phyloP scores from a whole-genome alignment of 2,329 filamentous ascomycete species.

The Aspergillus sp. region DNA sequence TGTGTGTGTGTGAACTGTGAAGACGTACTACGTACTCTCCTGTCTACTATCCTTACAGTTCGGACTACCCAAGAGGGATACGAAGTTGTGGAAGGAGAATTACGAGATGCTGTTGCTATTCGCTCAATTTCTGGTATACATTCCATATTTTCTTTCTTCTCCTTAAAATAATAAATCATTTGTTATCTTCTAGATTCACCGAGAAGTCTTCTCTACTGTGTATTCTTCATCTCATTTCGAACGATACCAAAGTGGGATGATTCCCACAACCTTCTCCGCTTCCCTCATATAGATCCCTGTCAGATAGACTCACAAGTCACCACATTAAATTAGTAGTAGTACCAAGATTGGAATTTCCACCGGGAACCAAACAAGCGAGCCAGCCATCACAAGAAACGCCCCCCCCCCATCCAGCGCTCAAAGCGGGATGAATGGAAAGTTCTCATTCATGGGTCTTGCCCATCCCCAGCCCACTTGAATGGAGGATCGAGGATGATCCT shows the following conservation, averaged over 20 bases:
- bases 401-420: constrained; percentile 8
- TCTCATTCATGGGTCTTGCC: constrained; percentile 1
- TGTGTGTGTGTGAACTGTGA: neutral
- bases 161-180: too few species aligned
- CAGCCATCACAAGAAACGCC: neutral
- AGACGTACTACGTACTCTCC: neutral
- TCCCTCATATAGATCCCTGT: neutral
- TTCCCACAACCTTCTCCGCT: neutral
- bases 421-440: constrained; percentile 13
- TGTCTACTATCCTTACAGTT: neutral
- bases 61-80: neutral
- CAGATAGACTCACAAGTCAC: neutral
- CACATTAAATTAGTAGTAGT: neutral
- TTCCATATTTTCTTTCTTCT: too few species aligned
- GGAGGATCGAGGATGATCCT: neutral
- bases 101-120: neutral
- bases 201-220: too few species aligned
- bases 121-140: neutral
- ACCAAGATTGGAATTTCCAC: neutral
- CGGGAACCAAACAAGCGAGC: neutral
- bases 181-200: too few species aligned
- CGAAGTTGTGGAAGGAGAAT: neutral
- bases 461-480: neutral
- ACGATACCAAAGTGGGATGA: neutral
- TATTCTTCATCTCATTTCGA: too few species aligned